Conservation (phyloP, 1,139 yeast species). For the Yamadazyma siamensis region DNA sequence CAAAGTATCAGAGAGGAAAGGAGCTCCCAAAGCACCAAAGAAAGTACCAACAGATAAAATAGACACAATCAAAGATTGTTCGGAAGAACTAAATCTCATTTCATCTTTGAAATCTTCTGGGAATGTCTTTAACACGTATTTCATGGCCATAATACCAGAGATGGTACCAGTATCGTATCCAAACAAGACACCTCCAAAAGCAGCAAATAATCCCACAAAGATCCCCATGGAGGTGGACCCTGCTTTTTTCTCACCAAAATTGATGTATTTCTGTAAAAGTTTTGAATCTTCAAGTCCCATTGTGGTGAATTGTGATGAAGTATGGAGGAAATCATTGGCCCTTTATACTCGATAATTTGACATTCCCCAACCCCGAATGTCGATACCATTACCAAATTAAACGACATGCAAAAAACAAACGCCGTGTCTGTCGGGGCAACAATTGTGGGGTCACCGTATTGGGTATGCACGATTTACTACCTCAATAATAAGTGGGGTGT, state of each 20-base stretch:
- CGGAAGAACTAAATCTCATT: slow-evolving; percentile 41
- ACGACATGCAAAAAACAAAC: too few species aligned
- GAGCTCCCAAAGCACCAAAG: slow-evolving; percentile 59
- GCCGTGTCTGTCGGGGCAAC: too few species aligned
- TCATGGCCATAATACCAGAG: slow-evolving; percentile 73
- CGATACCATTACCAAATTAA: too few species aligned
- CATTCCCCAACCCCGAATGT: too few species aligned
- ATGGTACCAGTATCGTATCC: slow-evolving; percentile 83
- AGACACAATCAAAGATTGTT: slow-evolving; percentile 62
- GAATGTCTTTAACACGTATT: slow-evolving; percentile 55
- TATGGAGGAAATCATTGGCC: too few species aligned
- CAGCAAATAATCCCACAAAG: slow-evolving; percentile 46
- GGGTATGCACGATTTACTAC: too few species aligned
- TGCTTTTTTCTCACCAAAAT: slow-evolving; percentile 44
- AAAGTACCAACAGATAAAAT: slow-evolving; percentile 74
- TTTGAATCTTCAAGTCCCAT: slow-evolving; percentile 41
- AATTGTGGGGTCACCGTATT: too few species aligned
- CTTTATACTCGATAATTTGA: too few species aligned
- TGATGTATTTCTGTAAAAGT: slow-evolving; percentile 27
- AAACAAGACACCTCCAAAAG: slow-evolving; percentile 67
- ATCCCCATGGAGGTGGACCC: slow-evolving; percentile 49
- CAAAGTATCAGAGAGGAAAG: slow-evolving; percentile 51
- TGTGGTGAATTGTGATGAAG: neutral
- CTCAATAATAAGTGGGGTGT: too few species aligned
- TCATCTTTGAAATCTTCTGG: slow-evolving; percentile 16